A percentile compares a stretch with the other conserved stretches of the same genome.
Conservation (phyloP, 1,284 basidiomycete genomes). For the Leccinum pallidistipes region DNA sequence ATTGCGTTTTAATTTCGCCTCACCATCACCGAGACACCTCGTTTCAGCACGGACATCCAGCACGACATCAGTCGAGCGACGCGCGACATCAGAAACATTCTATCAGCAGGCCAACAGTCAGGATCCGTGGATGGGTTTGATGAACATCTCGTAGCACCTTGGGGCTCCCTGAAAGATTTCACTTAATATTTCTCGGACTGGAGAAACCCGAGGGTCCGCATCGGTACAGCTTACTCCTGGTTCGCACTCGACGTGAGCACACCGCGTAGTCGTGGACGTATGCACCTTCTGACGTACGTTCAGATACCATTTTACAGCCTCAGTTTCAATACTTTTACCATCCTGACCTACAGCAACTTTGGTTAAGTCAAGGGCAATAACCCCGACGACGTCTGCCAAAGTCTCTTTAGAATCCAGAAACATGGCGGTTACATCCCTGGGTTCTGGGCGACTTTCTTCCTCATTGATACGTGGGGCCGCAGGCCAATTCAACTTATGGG, state of each 20-base stretch:
- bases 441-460: conserved; percentile 47
- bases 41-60: conserved; percentile 73
- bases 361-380: conserved; percentile 22
- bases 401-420: conserved; percentile 34
- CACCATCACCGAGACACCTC: conserved; percentile 59
- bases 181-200: conserved; percentile 43
- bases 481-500: conserved; percentile 60
- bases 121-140: conserved; percentile 37
- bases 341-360: conserved; percentile 35
- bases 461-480: conserved; percentile 54
- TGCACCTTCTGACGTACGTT: conserved; percentile 15
- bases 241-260: conserved; percentile 56
- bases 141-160: conserved; percentile 43
- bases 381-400: conserved; percentile 30
- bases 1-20: conserved; percentile 54
- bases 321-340: conserved; percentile 56
- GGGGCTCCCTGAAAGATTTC: conserved; percentile 50
- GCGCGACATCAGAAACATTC: conserved; percentile 50
- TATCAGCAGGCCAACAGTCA: conserved; percentile 39
- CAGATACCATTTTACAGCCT: conserved; percentile 64
- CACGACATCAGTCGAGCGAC: conserved; percentile 59
- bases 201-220: conserved; percentile 45
- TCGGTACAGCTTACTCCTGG: conserved; percentile 56
- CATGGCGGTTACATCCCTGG: conserved; percentile 54
- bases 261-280: not conserved